These are phyloP conservation scores for Pythium pyrilobum DNA, from an alignment of 352 stramenopile species.

Conservation along the genomic window DNA sequence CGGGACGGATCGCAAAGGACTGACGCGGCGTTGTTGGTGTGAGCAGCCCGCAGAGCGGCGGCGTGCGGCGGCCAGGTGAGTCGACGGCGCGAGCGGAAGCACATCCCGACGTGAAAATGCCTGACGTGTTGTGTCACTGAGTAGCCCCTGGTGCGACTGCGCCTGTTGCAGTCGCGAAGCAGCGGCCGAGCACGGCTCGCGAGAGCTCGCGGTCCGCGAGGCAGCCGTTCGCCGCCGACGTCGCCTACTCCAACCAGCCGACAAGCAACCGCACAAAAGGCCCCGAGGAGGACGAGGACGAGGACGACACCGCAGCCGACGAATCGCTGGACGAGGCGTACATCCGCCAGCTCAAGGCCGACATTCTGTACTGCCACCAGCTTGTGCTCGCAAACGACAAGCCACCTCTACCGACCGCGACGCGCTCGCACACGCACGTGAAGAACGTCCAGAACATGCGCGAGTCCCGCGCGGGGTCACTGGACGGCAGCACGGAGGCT, in stretches of 20 bases:
- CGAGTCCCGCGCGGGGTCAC: slow-evolving; percentile 24
- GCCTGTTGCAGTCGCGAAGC: slow-evolving; percentile 16
- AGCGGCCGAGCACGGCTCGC: slow-evolving; percentile 43
- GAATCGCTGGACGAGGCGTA: slow-evolving; percentile 33
- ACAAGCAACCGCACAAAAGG: not conserved
- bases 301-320: not conserved
- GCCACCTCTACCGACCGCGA: not conserved
- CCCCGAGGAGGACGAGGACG: not conserved
- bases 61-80: slow-evolving; percentile 30
- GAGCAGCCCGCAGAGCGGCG: slow-evolving; percentile 47
- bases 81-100: too few species aligned
- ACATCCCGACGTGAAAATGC: too few species aligned
- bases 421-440: slow-evolving; percentile 35
- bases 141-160: not conserved
- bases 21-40: not conserved
- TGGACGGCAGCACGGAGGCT: not conserved
- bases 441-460: slow-evolving; percentile 63
- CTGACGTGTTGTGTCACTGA: too few species aligned
- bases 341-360: slow-evolving; percentile 47
- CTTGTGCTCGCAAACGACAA: slow-evolving; percentile 11
- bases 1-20: not conserved
- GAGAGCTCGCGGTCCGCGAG: slow-evolving; percentile 22
- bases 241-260: not conserved
- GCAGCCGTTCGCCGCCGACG: not conserved
- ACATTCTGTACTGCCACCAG: slow-evolving; percentile 42